A percentile compares a stretch with the other conserved stretches of the same genome.
phyloP scores from a whole-genome alignment of 2,329 filamentous ascomycete genomes.

The Trichoderma sp. region DNA sequence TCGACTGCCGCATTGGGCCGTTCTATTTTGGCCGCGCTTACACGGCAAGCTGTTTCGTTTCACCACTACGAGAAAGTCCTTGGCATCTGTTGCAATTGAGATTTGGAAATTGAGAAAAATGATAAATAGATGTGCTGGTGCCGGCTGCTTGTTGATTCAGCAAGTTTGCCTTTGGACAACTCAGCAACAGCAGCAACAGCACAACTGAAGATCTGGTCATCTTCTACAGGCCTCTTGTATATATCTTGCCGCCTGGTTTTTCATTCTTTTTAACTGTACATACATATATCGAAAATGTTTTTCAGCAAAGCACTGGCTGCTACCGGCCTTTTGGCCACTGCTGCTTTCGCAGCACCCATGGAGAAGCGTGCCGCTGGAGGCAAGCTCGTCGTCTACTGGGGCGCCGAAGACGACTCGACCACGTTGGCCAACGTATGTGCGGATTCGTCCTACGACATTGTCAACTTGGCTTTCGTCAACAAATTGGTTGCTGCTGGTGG shows the following conservation, averaged over 20 bases:
- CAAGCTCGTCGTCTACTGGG: constrained; percentile 35
- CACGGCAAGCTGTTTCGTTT: constrained; percentile 12
- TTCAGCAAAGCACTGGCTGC: constrained; percentile 28
- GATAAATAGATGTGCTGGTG: constrained; percentile 20
- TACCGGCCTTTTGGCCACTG: constrained; percentile 26
- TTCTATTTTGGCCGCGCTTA: constrained; percentile 12
- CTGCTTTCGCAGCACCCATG: constrained; percentile 22
- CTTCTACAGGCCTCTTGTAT: constrained; percentile 29
- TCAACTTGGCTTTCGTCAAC: constrained; percentile 34
- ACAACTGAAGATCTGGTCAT: constrained; percentile 30
- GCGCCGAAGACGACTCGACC: constrained; percentile 32
- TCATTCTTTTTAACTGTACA: constrained; percentile 15
- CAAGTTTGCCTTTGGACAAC: constrained; percentile 16
- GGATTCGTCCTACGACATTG: constrained; percentile 33
- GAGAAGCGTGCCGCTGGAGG: constrained; percentile 27
- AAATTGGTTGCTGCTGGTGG: constrained; percentile 32
- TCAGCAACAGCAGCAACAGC: constrained; percentile 9
- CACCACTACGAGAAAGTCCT: constrained; percentile 1
- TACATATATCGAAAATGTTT: constrained; percentile 23
- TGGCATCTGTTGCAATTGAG: neutral
- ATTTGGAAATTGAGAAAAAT: neutral
- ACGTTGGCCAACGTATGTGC: constrained; percentile 32
- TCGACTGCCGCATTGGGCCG: constrained; percentile 12
- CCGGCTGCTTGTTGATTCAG: constrained; percentile 2
- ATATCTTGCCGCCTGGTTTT: constrained; percentile 17